A percentile compares a stretch with the other conserved stretches of the same genome.
These are phyloP conservation scores for Cyberlindnera maritima DNA, from an alignment of 805 yeast species.

Conservation along the genomic window DNA sequence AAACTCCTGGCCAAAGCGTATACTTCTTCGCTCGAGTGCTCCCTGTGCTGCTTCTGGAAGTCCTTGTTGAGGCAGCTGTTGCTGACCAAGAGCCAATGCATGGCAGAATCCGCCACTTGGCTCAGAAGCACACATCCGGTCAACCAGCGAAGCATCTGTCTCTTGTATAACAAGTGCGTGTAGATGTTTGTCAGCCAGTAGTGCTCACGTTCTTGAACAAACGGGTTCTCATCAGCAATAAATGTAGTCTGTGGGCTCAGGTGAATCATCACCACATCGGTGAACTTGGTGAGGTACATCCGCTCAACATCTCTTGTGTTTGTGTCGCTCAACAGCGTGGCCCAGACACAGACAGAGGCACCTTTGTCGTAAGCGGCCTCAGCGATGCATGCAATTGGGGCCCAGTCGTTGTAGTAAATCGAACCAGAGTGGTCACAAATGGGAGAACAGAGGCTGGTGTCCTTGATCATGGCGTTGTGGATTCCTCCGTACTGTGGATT, in stretches of 20 bases:
- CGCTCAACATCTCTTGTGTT: background rate
- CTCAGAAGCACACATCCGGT: background rate
- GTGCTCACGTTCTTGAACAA: background rate
- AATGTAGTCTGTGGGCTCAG: background rate
- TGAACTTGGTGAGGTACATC: background rate
- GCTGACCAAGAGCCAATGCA: conserved; percentile 2
- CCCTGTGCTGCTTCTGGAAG: background rate
- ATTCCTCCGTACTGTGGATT: background rate
- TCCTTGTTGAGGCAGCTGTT: background rate
- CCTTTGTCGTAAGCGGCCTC: conserved; percentile 3
- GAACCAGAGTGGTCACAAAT: background rate
- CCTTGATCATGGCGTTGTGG: background rate
- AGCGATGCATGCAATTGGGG: background rate
- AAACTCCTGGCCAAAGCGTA: background rate
- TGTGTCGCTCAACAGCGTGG: background rate
- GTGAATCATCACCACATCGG: background rate
- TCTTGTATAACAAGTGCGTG: background rate
- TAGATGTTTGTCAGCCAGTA: background rate
- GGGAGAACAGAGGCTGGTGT: background rate
- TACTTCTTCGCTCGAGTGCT: background rate
- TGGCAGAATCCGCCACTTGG: background rate
- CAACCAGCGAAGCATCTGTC: background rate
- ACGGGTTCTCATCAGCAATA: background rate
- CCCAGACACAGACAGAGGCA: conserved; percentile 1
- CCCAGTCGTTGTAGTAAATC: background rate